A percentile compares a stretch with the other conserved stretches of the same genome.
phyloP scores from a whole-genome alignment of 2,329 filamentous ascomycete species.

The Plectosphaerella sp. region DNA sequence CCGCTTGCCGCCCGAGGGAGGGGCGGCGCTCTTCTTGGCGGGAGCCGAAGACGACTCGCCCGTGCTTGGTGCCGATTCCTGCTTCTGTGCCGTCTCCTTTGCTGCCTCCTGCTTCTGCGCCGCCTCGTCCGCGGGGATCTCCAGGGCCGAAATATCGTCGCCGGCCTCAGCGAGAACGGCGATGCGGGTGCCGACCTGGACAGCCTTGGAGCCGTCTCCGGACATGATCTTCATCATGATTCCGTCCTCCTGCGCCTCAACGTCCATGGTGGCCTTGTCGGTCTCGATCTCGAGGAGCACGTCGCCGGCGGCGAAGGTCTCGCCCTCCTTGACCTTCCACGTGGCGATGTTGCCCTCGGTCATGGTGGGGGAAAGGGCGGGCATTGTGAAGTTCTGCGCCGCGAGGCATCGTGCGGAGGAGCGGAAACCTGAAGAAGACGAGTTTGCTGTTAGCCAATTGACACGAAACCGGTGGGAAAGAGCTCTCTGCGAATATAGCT shows the following conservation, averaged over 20 bases:
- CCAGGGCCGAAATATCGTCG: conserved; percentile 70
- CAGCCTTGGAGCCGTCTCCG: conserved; percentile 67
- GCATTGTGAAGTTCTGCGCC: conserved; percentile 87
- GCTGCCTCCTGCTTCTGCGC: conserved; percentile 18
- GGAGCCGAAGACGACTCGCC: conserved; percentile 14
- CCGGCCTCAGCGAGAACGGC: conserved; percentile 77
- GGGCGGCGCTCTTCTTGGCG: conserved; percentile 28
- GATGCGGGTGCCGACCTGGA: conserved; percentile 77
- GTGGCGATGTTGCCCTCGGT: conserved; percentile 84
- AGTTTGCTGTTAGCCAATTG: conserved; percentile 4
- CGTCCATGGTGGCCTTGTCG: conserved; percentile 92
- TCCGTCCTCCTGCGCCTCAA: conserved; percentile 88
- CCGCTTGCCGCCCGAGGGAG: conserved; percentile 39
- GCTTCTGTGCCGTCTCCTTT: conserved; percentile 16
- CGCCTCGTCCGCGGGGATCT: conserved; percentile 67
- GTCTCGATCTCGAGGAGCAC: conserved; percentile 90
- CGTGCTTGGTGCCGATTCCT: conserved; percentile 15
- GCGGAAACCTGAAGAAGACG: conserved; percentile 50
- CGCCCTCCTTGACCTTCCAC: conserved; percentile 86
- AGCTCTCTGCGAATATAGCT: conserved; percentile 1
- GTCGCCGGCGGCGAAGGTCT: conserved; percentile 76
- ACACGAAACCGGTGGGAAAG: neutral
- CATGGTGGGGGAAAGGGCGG: conserved; percentile 87
- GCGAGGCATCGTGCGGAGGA: conserved; percentile 60
- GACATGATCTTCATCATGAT: conserved; percentile 78